Evolutionary conservation across 331 rosid species (phyloP).

Genomic region (Ulmus americana): DNA sequence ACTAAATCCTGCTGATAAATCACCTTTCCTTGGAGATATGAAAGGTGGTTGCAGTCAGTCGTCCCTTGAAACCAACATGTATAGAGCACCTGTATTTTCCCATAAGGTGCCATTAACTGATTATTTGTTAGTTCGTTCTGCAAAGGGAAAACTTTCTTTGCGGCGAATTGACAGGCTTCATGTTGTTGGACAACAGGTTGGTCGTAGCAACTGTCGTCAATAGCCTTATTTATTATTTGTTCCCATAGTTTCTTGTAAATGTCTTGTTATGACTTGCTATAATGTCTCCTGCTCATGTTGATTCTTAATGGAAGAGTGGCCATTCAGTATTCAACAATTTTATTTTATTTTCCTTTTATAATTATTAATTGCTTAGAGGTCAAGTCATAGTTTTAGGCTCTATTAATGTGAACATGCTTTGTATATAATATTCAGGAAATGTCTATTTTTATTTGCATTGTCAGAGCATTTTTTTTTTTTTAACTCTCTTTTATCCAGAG

Average conservation of each 20-base stretch:
- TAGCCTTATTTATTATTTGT: neutral
- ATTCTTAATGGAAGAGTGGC: too few relatives aligned
- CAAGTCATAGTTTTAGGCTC: too few relatives aligned
- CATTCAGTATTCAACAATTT: neutral
- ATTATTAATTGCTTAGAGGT: too few relatives aligned
- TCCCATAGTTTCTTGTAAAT: neutral
- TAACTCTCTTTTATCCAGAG: too few relatives aligned
- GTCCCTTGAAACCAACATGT: constrained; percentile 94
- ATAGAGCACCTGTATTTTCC: constrained; percentile 80
- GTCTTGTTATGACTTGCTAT: too few relatives aligned
- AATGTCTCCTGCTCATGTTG: too few relatives aligned
- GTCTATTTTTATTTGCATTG: too few relatives aligned
- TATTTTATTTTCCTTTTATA: constrained; percentile 5
- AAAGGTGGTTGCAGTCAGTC: constrained; percentile 78
- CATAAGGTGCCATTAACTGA: constrained; percentile 85
- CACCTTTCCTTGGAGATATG: constrained; percentile 91
- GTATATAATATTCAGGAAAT: too few relatives aligned
- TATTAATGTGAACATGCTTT: too few relatives aligned
- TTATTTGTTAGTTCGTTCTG: constrained; percentile 83
- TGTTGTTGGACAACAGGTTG: constrained; percentile 95
- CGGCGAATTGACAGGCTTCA: constrained; percentile 79
- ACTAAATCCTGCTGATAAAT: constrained; percentile 87
- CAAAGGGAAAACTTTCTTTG: constrained; percentile 85
- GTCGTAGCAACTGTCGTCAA: constrained; percentile 19
- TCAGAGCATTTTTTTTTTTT: too few relatives aligned